Percentiles rank a stretch among this genome's conserved stretches.
These are phyloP conservation scores for Pleurotus pulmonarius DNA, from an alignment of 768 basidiomycete genomes.

Conservation along the genomic window DNA sequence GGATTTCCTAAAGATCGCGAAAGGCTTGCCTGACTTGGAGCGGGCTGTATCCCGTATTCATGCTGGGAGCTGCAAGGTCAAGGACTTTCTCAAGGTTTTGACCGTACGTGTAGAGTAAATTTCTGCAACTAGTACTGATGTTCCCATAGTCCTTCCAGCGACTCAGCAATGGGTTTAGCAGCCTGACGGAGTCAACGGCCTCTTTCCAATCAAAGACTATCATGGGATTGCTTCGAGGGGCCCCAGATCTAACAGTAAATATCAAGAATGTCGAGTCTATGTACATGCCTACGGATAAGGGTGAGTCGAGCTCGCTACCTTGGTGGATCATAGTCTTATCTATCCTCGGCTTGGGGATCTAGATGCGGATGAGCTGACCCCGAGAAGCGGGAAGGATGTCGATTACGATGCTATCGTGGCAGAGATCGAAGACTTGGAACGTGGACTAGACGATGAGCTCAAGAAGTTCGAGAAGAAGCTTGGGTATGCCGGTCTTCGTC, in stretches of 20 bases:
- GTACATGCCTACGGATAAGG: constrained; percentile 62
- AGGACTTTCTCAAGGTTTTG: constrained; percentile 84
- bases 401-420: constrained; percentile 75
- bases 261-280: constrained; percentile 70
- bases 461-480: constrained; percentile 63
- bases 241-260: constrained; percentile 74
- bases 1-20: constrained; percentile 71
- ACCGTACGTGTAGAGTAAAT: constrained; percentile 36
- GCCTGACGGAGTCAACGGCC: constrained; percentile 62
- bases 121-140: neutral
- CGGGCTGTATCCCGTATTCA: constrained; percentile 94
- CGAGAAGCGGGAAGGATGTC: constrained; percentile 81
- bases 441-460: constrained; percentile 63
- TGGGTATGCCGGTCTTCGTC: constrained; percentile 21
- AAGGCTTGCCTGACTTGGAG: constrained; percentile 87
- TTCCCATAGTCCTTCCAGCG: constrained; percentile 66
- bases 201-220: constrained; percentile 78
- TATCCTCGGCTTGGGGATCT: neutral
- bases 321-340: neutral
- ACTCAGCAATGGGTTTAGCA: constrained; percentile 62
- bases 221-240: constrained; percentile 67
- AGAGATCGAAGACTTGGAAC: constrained; percentile 70
- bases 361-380: constrained; percentile 72
- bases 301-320: constrained; percentile 28
- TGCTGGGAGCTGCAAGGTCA: constrained; percentile 83